phyloP scores from a whole-genome alignment of 176 grass and related monocot genomes.

The Areca catechu region DNA sequence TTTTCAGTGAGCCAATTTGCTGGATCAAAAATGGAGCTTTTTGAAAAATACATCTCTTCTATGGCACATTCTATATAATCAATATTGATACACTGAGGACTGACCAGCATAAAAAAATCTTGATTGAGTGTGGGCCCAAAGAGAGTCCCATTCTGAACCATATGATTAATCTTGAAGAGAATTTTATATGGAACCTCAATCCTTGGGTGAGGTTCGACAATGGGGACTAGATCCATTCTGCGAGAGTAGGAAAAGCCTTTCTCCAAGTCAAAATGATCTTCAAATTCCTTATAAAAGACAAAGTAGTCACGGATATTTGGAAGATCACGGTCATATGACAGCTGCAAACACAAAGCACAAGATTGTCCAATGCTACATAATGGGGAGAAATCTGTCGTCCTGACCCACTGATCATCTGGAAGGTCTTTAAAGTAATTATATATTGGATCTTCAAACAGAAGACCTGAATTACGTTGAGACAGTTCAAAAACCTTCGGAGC shows the following conservation, averaged over 20 bases:
- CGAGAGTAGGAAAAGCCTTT: slow-evolving; percentile 46
- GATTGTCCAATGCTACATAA: slow-evolving; percentile 68
- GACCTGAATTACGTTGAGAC: slow-evolving; percentile 1
- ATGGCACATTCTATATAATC: slow-evolving; percentile 51
- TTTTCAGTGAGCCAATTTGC: slow-evolving; percentile 43
- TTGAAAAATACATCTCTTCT: slow-evolving; percentile 51
- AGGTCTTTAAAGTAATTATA: slow-evolving; percentile 55
- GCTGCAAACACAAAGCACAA: slow-evolving; percentile 60
- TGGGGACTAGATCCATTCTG: slow-evolving; percentile 35
- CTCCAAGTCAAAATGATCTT: slow-evolving; percentile 25
- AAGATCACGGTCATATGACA: slow-evolving; percentile 26
- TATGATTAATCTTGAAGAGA: slow-evolving; percentile 76
- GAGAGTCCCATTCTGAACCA: slow-evolving; percentile 86
- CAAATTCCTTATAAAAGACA: slow-evolving; percentile 48
- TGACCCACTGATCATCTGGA: slow-evolving; percentile 66
- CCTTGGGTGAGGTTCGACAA: slow-evolving; percentile 35
- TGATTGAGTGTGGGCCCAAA: slow-evolving; percentile 58
- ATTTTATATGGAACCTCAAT: slow-evolving; percentile 54
- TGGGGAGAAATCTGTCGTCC: slow-evolving; percentile 72
- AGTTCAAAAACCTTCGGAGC: slow-evolving; percentile 66
- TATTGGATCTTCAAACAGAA: slow-evolving; percentile 35
- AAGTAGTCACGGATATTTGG: slow-evolving; percentile 61
- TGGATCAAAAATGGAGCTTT: slow-evolving; percentile 63
- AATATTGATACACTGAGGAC: slow-evolving; percentile 20
- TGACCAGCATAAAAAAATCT: slow-evolving; percentile 45